Evolutionary conservation across 352 stramenopile species (phyloP).

Genomic region (Globisporangium alternatum): DNA sequence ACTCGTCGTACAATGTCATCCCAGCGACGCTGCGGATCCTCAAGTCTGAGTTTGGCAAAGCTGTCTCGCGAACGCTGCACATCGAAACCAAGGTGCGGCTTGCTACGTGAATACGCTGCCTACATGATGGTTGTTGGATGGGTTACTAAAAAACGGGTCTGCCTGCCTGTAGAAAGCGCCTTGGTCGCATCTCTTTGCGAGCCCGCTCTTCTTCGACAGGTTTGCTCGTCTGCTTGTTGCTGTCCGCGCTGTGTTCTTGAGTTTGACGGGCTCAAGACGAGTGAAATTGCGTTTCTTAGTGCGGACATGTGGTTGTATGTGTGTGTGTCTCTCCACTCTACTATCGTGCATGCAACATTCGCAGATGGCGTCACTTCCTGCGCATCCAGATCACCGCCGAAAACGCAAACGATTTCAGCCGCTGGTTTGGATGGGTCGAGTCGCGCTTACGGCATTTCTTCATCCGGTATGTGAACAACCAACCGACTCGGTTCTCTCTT

Average conservation of each 20-base stretch:
- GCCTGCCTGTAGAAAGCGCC: slow-evolving; percentile 44
- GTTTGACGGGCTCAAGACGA: no score
- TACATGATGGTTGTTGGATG: background rate
- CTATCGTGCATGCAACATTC: background rate
- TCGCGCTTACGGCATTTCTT: slow-evolving; percentile 82
- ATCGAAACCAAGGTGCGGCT: slow-evolving; percentile 79
- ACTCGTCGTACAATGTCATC: slow-evolving; percentile 98
- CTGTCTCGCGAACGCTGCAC: slow-evolving; percentile 53
- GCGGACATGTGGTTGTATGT: slow-evolving; percentile 15
- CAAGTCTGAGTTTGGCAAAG: slow-evolving; percentile 85
- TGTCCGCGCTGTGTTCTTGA: background rate
- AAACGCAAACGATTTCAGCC: slow-evolving; percentile 50
- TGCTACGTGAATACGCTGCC: background rate
- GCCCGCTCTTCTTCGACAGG: slow-evolving; percentile 75
- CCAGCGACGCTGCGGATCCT: slow-evolving; percentile 89
- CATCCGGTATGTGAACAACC: slow-evolving; percentile 39
- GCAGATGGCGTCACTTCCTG: slow-evolving; percentile 80
- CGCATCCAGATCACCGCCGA: slow-evolving; percentile 68
- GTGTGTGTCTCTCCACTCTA: slow-evolving; percentile 4
- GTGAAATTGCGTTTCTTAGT: slow-evolving; percentile 2
- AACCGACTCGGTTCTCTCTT: background rate
- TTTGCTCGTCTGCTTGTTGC: slow-evolving; percentile 21
- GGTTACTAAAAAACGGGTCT: slow-evolving; percentile 5
- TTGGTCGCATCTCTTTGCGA: slow-evolving; percentile 80
- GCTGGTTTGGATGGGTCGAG: slow-evolving; percentile 88